Evolutionary conservation across 1,284 basidiomycete genomes (phyloP), one percentile per base, ranked within the genome.

Genomic region (Leccinum solheimii): DNA sequence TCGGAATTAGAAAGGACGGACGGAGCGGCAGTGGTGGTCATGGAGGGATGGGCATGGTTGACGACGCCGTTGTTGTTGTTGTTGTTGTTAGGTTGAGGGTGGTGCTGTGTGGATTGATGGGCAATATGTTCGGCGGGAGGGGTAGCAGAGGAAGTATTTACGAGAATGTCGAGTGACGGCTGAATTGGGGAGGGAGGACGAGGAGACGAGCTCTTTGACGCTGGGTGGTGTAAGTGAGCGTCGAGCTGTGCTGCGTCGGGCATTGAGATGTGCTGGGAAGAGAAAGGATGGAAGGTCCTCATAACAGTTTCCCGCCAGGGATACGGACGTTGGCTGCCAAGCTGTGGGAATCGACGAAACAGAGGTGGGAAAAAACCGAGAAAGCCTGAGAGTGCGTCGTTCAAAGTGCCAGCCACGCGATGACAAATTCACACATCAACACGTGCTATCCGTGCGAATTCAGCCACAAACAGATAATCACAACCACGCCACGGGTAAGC

Each of bases 191-290:
- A 77, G 5, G 73, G 67, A 0, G 80, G 74, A 40, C 74, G 75
- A 3, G 79, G 75, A 11, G 75, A 70, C 59, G 76, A 78, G 75
- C 66, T 75, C 63, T 67, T 74, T 65, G 73, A 71, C 73, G 69
- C 64, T 61, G 69, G 57, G 67, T 71, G 76, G 53, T 75, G 75
- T 57, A 76, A 77, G 53, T 72, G 70, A 55, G 78, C 74, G 69
- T 73, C 73, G 69, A 73, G 72, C 16, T 74, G 75, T 48, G 75
- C 69, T 27, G 77, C 72, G 68, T 80, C 75, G 66, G 79, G 75
- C 80, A 82, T 82, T 60, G 77, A 74, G 70, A 75, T 72, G 69
- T 74, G 77, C 71, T 74, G 75, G 71, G 79, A 77, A 75, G 78
- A 77, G 73, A 77, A 74, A 64, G 73, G 76, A 66, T 77, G 76